Percentiles rank a stretch among this genome's conserved stretches.
phyloP scores from a whole-genome alignment of 2,329 filamentous ascomycete genomes.

The Basipetospora chlamydospora region DNA sequence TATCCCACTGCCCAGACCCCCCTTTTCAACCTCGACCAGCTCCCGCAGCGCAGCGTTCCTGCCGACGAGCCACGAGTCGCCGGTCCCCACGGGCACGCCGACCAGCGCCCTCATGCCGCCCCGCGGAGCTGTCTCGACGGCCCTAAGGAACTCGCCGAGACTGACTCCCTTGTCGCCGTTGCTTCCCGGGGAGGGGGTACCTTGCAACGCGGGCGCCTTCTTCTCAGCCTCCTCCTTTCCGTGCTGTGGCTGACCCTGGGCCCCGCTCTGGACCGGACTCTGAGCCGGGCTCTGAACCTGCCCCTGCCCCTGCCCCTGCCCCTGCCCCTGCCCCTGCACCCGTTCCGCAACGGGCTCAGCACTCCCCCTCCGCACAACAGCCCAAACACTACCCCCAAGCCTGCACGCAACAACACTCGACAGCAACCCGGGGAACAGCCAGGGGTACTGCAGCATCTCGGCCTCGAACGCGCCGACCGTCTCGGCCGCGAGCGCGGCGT shows the following conservation, averaged over 20 bases:
- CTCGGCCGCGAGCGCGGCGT: constrained; percentile 50
- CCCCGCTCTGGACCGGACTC: not conserved
- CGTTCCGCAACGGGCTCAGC: not conserved
- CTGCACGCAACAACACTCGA: constrained; percentile 59
- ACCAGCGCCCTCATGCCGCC: constrained; percentile 16
- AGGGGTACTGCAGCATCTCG: constrained; percentile 85
- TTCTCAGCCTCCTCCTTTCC: constrained; percentile 3
- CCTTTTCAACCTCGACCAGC: constrained; percentile 7
- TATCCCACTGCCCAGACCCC: too few relatives aligned
- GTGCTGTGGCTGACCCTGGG: constrained; percentile 5
- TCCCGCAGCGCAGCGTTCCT: constrained; percentile 11
- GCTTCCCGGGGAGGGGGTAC: too few relatives aligned
- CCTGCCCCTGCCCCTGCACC: not conserved
- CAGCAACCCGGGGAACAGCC: constrained; percentile 74
- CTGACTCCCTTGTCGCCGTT: too few relatives aligned
- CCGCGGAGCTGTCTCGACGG: constrained; percentile 13
- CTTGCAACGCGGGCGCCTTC: not conserved
- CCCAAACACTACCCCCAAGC: constrained; percentile 43
- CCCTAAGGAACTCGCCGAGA: constrained; percentile 7
- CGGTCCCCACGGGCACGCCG: too few relatives aligned
- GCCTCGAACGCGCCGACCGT: constrained; percentile 79
- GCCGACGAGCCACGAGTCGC: constrained; percentile 9
- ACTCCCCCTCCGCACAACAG: constrained; percentile 7
- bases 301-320: not conserved
- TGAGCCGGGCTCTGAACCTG: not conserved